Evolutionary conservation across 257 asterid genomes (phyloP), one percentile per base, ranked within the genome.

Genomic region (Nicotiana knightiana): DNA sequence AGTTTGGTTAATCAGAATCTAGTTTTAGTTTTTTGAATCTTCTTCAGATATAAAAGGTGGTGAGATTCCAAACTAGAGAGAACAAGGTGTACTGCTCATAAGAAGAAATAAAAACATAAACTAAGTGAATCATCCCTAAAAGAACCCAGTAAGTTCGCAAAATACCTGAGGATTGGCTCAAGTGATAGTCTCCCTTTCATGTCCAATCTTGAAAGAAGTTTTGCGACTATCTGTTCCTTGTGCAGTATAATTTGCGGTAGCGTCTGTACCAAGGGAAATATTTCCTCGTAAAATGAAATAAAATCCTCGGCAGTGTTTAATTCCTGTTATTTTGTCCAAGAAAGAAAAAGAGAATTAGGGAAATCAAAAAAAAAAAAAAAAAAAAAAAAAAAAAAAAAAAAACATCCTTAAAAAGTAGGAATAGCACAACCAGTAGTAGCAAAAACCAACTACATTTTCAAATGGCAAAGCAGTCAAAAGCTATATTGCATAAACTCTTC

Each of bases 251-350:
- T 93, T 78, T 89, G 98, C 4, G 97, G 97, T 68, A 94, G 90
- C 54, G 98, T 96, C 87, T 96, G 99, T 77, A 96, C 97, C 87
- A 90, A 81, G 62, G 98, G 97, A 84, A 93, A 86, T 80, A 88
- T 81, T 89, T 96, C 95, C 88, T 93, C 97, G 61, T 96, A 96
- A 88, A 91, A 85, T 53, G 98, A 88, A 83, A 94, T 96, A 85
- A 96, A 96, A 83, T 91, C 98, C 87, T 92, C 97, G 0, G 97
- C 98, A 9, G 98, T 96, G 87, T 96, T 96, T 59, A 96, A 87
- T 86, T 96, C 99, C 99, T 96, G 96, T 67, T 67, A 81, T 63
- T 81, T 81, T 81, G 43, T 32, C 35, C 61, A 17, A 8, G 15
- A 28, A 51, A 51, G 33, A 28, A 82, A 87, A 59, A 18, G 81